Evolutionary conservation across 192 early-diverging fungal species (phyloP).

Genomic region (Cladochytrium replicatum): DNA sequence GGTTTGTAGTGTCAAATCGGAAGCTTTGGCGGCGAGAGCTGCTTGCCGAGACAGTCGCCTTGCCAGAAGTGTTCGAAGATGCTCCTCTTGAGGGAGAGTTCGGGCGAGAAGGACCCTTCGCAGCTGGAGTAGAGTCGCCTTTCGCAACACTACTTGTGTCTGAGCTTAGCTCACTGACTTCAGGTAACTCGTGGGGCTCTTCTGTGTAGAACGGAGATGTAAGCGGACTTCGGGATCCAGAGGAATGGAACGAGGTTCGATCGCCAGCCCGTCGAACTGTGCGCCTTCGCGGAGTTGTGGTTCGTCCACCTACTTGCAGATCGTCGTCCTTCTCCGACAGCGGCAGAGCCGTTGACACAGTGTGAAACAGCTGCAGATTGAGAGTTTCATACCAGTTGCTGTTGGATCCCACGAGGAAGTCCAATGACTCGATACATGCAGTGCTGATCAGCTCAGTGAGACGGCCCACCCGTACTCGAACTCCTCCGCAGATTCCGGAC

Average conservation of each 20-base stretch:
- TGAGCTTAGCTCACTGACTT: background rate
- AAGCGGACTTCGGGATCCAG: conserved; percentile 14
- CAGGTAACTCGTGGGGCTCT: conserved; percentile 12
- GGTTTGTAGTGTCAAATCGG: background rate
- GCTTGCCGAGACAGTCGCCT: background rate
- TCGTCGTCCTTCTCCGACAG: conserved; percentile 6
- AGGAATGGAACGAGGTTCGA: background rate
- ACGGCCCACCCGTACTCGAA: conserved; percentile 65
- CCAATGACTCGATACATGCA: conserved; percentile 64
- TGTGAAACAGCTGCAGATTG: conserved; percentile 15
- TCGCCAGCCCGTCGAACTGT: conserved; percentile 14
- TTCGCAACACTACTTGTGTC: too few relatives aligned
- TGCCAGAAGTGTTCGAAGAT: conserved; percentile 1
- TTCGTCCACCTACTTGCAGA: conserved; percentile 9
- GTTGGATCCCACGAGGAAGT: conserved; percentile 57
- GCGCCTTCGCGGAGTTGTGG: conserved; percentile 4
- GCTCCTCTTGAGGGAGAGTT: conserved; percentile 1
- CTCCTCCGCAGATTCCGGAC: conserved; percentile 51
- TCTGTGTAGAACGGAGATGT: conserved; percentile 23
- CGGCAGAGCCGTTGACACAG: background rate
- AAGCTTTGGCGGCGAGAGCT: background rate
- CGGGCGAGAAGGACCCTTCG: too few relatives aligned
- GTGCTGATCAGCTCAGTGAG: conserved; percentile 69
- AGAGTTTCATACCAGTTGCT: conserved; percentile 29
- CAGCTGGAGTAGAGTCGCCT: too few relatives aligned